Evolutionary conservation across 2,329 filamentous ascomycete genomes (phyloP), one percentile per base, ranked within the genome.

Genomic region (Pestalotiopsis sp.): DNA sequence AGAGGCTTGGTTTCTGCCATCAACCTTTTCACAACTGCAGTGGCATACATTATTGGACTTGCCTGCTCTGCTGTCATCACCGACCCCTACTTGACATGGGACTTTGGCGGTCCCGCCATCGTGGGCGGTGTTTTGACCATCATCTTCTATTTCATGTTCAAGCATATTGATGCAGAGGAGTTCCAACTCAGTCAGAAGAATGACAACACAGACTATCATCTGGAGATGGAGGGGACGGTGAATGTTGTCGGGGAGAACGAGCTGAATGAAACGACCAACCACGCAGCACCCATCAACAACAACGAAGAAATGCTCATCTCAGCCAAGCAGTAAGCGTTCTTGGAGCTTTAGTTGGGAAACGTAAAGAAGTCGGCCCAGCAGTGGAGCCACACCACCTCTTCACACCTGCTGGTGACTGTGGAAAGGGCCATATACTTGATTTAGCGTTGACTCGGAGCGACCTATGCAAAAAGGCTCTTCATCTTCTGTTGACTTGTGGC

Each of bases 1-100:
- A 79, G 84, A 70, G 83, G 84, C 72, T 76, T 86, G 17, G 84
- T 87, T 1, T 84, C 84, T 1, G 83, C 84, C 7, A 76, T 86
- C 70, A 86, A 86, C 75, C 75, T 86, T 4, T 83, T 86, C 77
- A 84, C 76, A 73, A 81, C 80, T 2, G 82, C 82, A 61, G 71
- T 86, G 68, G 81, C 84, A 56, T 84, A 86, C 71, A 76, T 79
- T 49, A 80, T 86, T 70, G 81, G 83, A 69, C 73, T 86, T 57
- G 81, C 82, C 56, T 78, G 80, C 73, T 82, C 84, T 23, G 80
- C 81, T 4, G 80, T 84, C 56, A 80, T 87, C 68, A 79, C 78
- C 0, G 85, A 87, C 73, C 85, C 85, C 6, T 80, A 83, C 70
- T 75, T 87, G 49, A 83, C 82, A 5, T 86, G 83, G 84, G 83